Percentiles rank a stretch among this genome's conserved stretches.
These are phyloP conservation scores for Dryadomyces sulphureus DNA, from an alignment of 2,329 filamentous ascomycete genomes.

Conservation along the genomic window DNA sequence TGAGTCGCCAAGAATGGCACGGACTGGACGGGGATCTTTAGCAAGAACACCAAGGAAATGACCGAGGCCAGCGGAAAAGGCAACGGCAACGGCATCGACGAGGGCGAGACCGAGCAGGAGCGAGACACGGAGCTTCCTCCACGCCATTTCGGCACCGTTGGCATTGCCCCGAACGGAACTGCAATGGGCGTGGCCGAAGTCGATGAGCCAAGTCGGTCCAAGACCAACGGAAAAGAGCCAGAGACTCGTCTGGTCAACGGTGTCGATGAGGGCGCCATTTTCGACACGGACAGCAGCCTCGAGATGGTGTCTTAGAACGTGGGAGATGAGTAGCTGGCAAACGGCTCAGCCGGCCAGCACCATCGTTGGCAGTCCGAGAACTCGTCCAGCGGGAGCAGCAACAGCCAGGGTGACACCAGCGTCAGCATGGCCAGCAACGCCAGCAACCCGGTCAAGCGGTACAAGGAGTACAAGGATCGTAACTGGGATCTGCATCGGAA, in stretches of 20 bases:
- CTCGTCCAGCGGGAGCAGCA: not conserved
- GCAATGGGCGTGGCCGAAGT: too few species aligned
- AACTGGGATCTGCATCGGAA: conserved; percentile 69
- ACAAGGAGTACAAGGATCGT: conserved; percentile 49
- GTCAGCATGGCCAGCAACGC: not conserved
- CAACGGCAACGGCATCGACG: conserved; percentile 11
- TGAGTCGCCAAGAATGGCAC: conserved; percentile 71
- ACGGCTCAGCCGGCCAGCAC: not conserved
- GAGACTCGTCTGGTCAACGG: not conserved
- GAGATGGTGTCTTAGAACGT: not conserved
- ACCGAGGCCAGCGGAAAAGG: conserved; percentile 15
- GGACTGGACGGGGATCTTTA: conserved; percentile 81
- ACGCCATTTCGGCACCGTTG: not conserved
- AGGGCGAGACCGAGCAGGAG: conserved; percentile 11
- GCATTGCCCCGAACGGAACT: too few species aligned
- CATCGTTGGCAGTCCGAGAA: not conserved
- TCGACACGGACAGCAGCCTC: not conserved
- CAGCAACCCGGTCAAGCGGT: conserved; percentile 36
- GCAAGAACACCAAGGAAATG: conserved; percentile 50
- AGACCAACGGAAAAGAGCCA: too few species aligned
- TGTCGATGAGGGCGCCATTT: conserved; percentile 1
- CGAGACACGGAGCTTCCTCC: not conserved
- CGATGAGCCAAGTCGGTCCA: too few species aligned
- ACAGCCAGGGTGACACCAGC: not conserved
- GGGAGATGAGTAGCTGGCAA: not conserved